Percentiles rank a stretch among this genome's conserved stretches.
Conservation (phyloP, 805 yeast species). For the Vanderwaltozyma polyspora region DNA sequence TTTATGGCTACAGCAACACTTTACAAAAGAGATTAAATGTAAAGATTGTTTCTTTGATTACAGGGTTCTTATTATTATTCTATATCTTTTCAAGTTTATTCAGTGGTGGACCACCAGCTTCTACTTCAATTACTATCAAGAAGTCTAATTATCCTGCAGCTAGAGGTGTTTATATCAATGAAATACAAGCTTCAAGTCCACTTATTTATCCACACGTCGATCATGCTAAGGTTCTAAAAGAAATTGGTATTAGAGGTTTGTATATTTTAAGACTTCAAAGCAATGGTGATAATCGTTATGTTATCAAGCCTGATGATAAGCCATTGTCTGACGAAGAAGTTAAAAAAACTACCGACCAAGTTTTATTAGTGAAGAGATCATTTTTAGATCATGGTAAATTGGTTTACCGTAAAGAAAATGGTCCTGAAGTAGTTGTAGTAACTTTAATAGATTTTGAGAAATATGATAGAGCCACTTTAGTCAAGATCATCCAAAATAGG, state of each 20-base stretch:
- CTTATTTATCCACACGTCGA: slow-evolving; percentile 69
- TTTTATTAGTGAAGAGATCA: slow-evolving; percentile 37
- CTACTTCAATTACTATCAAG: neutral
- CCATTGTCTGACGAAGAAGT: slow-evolving; percentile 31
- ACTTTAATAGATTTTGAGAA: slow-evolving; percentile 68
- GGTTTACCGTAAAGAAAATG: slow-evolving; percentile 27
- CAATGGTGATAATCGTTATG: slow-evolving; percentile 31
- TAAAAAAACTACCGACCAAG: slow-evolving; percentile 26
- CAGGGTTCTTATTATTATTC: slow-evolving; percentile 6
- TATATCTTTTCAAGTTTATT: slow-evolving; percentile 13
- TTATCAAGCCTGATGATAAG: slow-evolving; percentile 30
- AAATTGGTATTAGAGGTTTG: slow-evolving; percentile 41
- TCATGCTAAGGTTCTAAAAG: slow-evolving; percentile 50
- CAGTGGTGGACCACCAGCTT: slow-evolving; percentile 2
- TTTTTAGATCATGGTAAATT: slow-evolving; percentile 59
- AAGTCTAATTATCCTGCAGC: slow-evolving; percentile 16
- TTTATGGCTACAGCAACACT: neutral
- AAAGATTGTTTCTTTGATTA: slow-evolving; percentile 1
- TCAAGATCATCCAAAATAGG: slow-evolving; percentile 70
- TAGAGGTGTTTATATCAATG: slow-evolving; percentile 37
- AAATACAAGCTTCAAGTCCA: slow-evolving; percentile 37
- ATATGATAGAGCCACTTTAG: slow-evolving; percentile 47
- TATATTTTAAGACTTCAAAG: slow-evolving; percentile 39
- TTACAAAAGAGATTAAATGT: neutral
- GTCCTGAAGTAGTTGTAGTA: slow-evolving; percentile 64